Conservation (phyloP, 495 filamentous ascomycete species). For the Bacidia rubella region DNA sequence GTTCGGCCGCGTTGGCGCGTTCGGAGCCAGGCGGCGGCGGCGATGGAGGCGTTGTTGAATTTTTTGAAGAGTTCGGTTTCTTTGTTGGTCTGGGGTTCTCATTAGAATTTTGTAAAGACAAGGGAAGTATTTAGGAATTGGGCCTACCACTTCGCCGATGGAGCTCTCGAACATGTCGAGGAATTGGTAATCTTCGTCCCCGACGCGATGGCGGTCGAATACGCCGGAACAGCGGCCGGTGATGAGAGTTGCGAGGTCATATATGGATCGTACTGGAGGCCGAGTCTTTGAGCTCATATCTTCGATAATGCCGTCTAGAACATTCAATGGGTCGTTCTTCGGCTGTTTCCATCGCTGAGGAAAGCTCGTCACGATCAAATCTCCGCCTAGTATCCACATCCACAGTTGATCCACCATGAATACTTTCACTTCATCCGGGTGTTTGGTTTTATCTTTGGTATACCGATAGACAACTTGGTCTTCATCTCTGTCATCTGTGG, state of each 20-base stretch:
- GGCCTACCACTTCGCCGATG: conserved; percentile 39
- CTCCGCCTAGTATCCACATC: conserved; percentile 55
- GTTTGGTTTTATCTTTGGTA: conserved; percentile 25
- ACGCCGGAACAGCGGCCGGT: conserved; percentile 50
- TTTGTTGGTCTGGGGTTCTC: conserved; percentile 33
- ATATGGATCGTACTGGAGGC: conserved; percentile 46
- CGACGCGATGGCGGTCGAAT: conserved; percentile 49
- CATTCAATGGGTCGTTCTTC: conserved; percentile 51
- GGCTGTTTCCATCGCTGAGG: conserved; percentile 59
- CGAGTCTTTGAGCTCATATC: conserved; percentile 58
- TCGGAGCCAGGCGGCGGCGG: conserved; percentile 48
- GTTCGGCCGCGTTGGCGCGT: conserved; percentile 34
- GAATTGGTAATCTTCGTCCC: conserved; percentile 53
- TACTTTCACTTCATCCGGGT: conserved; percentile 45
- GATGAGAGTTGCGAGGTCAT: conserved; percentile 53
- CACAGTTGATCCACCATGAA: conserved; percentile 68
- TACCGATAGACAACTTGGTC: conserved; percentile 64
- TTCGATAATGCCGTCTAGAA: conserved; percentile 51
- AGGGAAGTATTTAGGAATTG: background rate
- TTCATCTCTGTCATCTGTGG: conserved; percentile 48
- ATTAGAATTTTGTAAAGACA: background rate
- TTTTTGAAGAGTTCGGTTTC: conserved; percentile 51
- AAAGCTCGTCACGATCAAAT: conserved; percentile 53
- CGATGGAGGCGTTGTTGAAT: conserved; percentile 48
- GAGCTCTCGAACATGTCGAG: conserved; percentile 60